phyloP scores from a whole-genome alignment of 2,329 filamentous ascomycete species.

The Cytospora piceae region DNA sequence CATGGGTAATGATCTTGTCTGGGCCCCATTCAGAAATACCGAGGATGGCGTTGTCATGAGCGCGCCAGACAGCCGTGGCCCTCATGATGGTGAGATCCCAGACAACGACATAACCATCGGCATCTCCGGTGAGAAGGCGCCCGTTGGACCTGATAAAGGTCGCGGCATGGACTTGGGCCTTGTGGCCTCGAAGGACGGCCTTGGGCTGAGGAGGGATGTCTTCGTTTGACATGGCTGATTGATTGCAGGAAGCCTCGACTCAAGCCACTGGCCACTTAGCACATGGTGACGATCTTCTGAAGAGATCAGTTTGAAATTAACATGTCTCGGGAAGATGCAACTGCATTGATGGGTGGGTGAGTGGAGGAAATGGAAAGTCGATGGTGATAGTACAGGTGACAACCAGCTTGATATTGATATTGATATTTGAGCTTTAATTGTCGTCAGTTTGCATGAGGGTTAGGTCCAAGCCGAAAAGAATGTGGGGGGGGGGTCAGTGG shows the following conservation, averaged over 20 bases:
- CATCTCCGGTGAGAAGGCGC: slow-evolving; percentile 83
- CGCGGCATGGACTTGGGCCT: slow-evolving; percentile 76
- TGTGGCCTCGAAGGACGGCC: slow-evolving; percentile 82
- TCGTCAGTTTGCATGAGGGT: background rate
- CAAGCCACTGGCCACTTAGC: slow-evolving; percentile 7
- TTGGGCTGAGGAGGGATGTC: slow-evolving; percentile 49
- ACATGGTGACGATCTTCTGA: slow-evolving; percentile 8
- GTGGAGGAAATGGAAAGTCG: background rate
- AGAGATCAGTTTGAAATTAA: slow-evolving; percentile 23
- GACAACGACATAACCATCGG: slow-evolving; percentile 83
- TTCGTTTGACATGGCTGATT: slow-evolving; percentile 35
- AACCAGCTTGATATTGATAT: background rate
- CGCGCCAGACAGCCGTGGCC: slow-evolving; percentile 81
- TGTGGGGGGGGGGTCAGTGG: too few species aligned
- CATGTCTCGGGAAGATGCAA: slow-evolving; percentile 28
- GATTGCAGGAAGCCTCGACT: slow-evolving; percentile 3
- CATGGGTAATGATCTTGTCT: slow-evolving; percentile 88
- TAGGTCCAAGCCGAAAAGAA: background rate
- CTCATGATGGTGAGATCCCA: slow-evolving; percentile 87
- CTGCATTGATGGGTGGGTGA: background rate
- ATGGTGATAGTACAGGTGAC: background rate
- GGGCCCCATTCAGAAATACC: slow-evolving; percentile 71
- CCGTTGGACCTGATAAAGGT: slow-evolving; percentile 73
- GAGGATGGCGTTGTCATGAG: slow-evolving; percentile 78
- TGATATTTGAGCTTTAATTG: background rate